Base-by-base conservation (phyloP, 2,329 filamentous ascomycete genomes). In the Penicillium sp. region DNA sequence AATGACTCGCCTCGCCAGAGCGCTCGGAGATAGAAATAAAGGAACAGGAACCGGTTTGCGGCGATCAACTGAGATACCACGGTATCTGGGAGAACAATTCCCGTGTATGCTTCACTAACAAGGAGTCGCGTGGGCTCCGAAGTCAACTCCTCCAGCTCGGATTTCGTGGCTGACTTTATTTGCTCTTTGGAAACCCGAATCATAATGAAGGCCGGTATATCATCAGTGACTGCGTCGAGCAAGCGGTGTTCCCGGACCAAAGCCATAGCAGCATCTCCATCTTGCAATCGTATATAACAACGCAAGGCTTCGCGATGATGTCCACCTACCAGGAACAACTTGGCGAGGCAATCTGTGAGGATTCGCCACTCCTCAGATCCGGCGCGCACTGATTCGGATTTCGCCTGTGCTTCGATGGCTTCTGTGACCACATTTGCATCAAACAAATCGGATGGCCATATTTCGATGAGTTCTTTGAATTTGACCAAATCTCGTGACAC, bases 1-100 rank as follows among this genome's bases (percentile, higher is more conserved):
- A 87, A 82, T 10, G 84, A 84, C 58, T 91, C 84, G 1, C 90
- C 91, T 58, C 82, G 84, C 92, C 93, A 99, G 3, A 99, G 79
- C 0, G 88, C 87, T 13, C 89, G 87, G 25, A 99, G 82, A 72
- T 99, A 99, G 75, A 97, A 95, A 77, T 90, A 97, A 0, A 96
- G 82, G 69, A 96, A 97, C 0, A 91, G 79, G 50, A 86, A 80
- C 50, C 90, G 78, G 19, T 86, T 81, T 59, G 87, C 85, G 21
- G 81, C 79, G 65, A 88, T 81, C 2, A 99, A 80, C 70, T 97
- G 92, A 5, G 82, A 78, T 2, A 97, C 87, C 2, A 99, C 92
- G 2, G 87, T 82, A 4, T 85, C 82, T 0, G 92, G 89, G 29
- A 84, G 86, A 16, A 97, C 88, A 27, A 96, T 88, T 0, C 94